Evolutionary conservation across 2,329 filamentous ascomycete genomes (phyloP).

Genomic region (Orbilia javanica): DNA sequence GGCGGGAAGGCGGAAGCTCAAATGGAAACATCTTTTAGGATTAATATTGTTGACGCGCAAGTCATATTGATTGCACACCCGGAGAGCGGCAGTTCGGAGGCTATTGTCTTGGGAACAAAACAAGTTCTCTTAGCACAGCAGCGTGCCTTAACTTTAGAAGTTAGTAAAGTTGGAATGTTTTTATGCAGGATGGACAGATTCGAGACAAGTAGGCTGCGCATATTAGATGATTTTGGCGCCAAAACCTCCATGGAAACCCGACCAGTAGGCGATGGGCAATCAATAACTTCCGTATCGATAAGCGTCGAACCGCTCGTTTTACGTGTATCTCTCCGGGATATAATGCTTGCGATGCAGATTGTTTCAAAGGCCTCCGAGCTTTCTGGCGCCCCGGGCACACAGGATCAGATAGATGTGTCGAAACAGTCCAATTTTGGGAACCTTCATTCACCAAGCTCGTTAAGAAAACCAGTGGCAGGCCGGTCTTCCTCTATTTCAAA

Average conservation of each 20-base stretch:
- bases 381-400: slow-evolving; percentile 67
- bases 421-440: slow-evolving; percentile 65
- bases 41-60: slow-evolving; percentile 96
- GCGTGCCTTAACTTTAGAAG: slow-evolving; percentile 90
- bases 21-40: slow-evolving; percentile 85
- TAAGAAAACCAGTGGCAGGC: slow-evolving; percentile 38
- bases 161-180: slow-evolving; percentile 97
- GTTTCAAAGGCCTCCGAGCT: slow-evolving; percentile 90
- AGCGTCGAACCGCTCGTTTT: slow-evolving; percentile 92
- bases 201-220: slow-evolving; percentile 87
- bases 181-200: slow-evolving; percentile 98
- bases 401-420: slow-evolving; percentile 69
- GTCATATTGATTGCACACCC: slow-evolving; percentile 97
- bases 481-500: slow-evolving; percentile 65
- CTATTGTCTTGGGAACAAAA: slow-evolving; percentile 93
- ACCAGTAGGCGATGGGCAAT: slow-evolving; percentile 72
- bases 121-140: slow-evolving; percentile 93
- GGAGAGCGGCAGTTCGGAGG: slow-evolving; percentile 87
- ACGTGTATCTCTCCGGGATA: slow-evolving; percentile 90
- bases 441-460: slow-evolving; percentile 59
- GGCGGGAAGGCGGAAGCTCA: slow-evolving; percentile 8
- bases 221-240: slow-evolving; percentile 95
- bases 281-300: slow-evolving; percentile 81
- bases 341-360: slow-evolving; percentile 92
- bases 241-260: slow-evolving; percentile 86